Conservation (phyloP, 73 alveolate genomes). For the Uronychia binucleata region DNA sequence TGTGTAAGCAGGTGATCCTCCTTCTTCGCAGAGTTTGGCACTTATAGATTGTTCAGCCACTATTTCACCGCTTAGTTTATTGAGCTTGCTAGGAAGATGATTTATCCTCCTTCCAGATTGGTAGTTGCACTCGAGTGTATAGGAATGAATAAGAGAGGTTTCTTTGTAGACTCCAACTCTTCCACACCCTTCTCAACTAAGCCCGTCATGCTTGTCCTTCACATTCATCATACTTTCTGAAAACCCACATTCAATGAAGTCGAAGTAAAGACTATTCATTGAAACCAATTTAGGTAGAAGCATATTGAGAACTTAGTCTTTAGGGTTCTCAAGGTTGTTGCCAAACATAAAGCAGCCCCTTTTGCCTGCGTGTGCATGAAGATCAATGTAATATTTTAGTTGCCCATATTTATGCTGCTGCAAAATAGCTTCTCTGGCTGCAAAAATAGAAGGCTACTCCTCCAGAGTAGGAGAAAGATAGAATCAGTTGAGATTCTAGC, state of each 20-base stretch:
- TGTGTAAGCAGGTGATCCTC: constrained; percentile 50
- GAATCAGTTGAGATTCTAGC: constrained; percentile 57
- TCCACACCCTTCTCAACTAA: constrained; percentile 95
- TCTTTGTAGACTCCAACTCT: constrained; percentile 95
- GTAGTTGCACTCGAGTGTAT: constrained; percentile 98
- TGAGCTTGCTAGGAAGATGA: constrained; percentile 32
- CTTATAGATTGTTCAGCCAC: too few species aligned
- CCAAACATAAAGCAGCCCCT: constrained; percentile 96
- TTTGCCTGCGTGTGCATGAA: constrained; percentile 98
- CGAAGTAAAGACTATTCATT: constrained; percentile 89
- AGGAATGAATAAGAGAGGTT: constrained; percentile 87
- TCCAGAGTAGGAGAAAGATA: constrained; percentile 87
- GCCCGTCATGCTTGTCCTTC: constrained; percentile 86
- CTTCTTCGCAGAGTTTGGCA: constrained; percentile 20
- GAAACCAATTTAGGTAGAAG: constrained; percentile 87
- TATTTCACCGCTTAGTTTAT: not conserved
- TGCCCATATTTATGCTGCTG: constrained; percentile 71
- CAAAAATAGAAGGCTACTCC: constrained; percentile 89
- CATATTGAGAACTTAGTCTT: constrained; percentile 76
- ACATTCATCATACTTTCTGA: constrained; percentile 89
- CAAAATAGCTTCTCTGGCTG: constrained; percentile 81
- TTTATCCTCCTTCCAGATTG: constrained; percentile 49
- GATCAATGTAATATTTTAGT: constrained; percentile 88
- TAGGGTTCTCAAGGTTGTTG: constrained; percentile 76
- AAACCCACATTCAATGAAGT: constrained; percentile 85